Percentiles rank a stretch among this genome's conserved stretches.
Evolutionary conservation across 1,139 yeast species (phyloP).

Genomic region (Pneumocystis oryctolagi): DNA sequence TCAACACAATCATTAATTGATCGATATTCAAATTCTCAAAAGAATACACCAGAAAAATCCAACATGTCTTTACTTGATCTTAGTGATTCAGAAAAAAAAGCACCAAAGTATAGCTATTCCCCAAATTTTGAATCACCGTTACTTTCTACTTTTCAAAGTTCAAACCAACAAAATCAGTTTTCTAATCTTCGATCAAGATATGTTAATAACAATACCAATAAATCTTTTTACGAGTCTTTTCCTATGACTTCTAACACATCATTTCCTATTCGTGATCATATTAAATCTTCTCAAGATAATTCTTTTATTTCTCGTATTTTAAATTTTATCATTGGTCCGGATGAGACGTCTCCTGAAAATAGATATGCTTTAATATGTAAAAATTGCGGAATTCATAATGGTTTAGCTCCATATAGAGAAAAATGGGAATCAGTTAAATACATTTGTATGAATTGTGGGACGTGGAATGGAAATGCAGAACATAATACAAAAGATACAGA

Average conservation of each 20-base stretch:
- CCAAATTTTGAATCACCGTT: neutral
- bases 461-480: neutral
- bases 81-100: neutral
- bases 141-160: neutral
- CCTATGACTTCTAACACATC: neutral
- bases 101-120: neutral
- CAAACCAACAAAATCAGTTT: neutral
- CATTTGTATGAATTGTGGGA: neutral
- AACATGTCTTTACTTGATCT: neutral
- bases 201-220: neutral
- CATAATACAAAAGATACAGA: neutral
- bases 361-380: slow-evolving; percentile 2
- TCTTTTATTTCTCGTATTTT: slow-evolving; percentile 31
- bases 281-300: neutral
- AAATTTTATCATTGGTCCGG: slow-evolving; percentile 54
- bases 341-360: slow-evolving; percentile 4
- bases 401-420: neutral
- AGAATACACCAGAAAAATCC: neutral
- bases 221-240: neutral
- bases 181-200: neutral
- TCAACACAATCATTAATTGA: slow-evolving; percentile 57
- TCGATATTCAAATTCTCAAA: slow-evolving; percentile 26
- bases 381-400: neutral
- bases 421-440: slow-evolving; percentile 1
- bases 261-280: slow-evolving; percentile 8